A percentile compares a stretch with the other conserved stretches of the same genome.
These are phyloP conservation scores for Candida namnaoensis DNA, from an alignment of 805 yeast genomes.

Conservation along the genomic window DNA sequence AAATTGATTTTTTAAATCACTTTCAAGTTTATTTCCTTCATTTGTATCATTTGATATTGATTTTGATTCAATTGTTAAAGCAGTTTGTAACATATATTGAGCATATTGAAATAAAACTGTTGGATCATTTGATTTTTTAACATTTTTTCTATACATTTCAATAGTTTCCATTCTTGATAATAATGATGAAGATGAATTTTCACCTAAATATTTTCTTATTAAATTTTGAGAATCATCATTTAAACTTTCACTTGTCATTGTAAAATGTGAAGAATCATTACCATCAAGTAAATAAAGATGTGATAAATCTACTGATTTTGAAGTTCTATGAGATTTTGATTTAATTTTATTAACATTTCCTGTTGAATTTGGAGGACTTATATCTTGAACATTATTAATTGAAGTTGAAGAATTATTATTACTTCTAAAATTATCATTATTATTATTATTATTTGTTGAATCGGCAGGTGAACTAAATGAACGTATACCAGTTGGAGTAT, in stretches of 20 bases:
- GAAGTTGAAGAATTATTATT: slow-evolving; percentile 2
- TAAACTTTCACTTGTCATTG: slow-evolving; percentile 29
- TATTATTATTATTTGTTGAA: neutral
- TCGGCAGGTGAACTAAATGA: slow-evolving; percentile 12
- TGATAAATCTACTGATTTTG: slow-evolving; percentile 31
- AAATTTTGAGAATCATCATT: slow-evolving; percentile 45
- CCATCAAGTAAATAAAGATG: slow-evolving; percentile 28
- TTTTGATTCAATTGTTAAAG: slow-evolving; percentile 44
- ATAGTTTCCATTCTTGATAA: slow-evolving; percentile 76
- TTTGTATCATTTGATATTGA: no score
- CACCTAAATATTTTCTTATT: slow-evolving; percentile 46
- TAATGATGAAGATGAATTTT: slow-evolving; percentile 34
- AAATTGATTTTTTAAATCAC: slow-evolving; percentile 40
- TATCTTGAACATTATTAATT: neutral
- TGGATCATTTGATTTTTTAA: slow-evolving; percentile 79
- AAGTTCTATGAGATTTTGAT: slow-evolving; percentile 13
- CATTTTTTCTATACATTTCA: slow-evolving; percentile 80
- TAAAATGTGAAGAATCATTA: slow-evolving; percentile 23
- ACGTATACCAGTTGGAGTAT: slow-evolving; percentile 13
- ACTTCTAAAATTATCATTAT: neutral
- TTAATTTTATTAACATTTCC: neutral
- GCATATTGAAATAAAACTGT: slow-evolving; percentile 85
- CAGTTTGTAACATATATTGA: slow-evolving; percentile 82
- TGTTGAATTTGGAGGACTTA: slow-evolving; percentile 2
- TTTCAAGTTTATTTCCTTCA: slow-evolving; percentile 6